Conservation (phyloP, 331 rosid genomes). For the Acacia concinna region DNA sequence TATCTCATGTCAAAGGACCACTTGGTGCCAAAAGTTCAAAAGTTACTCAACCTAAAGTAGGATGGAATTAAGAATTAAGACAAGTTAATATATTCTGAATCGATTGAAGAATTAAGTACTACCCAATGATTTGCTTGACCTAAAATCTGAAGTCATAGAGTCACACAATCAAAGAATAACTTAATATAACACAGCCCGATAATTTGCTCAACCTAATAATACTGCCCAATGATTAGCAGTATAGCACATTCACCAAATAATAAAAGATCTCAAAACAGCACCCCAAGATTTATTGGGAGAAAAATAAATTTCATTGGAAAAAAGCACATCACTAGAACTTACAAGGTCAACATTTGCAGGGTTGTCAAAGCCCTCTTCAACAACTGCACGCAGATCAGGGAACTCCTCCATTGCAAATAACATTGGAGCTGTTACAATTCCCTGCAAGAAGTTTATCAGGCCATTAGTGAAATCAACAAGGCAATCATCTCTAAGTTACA, state of each 20-base stretch:
- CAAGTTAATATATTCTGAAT: neutral
- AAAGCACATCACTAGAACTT: slow-evolving; percentile 42
- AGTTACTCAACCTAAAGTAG: neutral
- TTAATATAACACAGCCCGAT: neutral
- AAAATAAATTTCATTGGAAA: slow-evolving; percentile 3
- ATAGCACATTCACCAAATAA: slow-evolving; percentile 2
- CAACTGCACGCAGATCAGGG: slow-evolving; percentile 69
- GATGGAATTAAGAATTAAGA: neutral
- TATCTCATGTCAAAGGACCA: neutral
- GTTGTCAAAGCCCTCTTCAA: slow-evolving; percentile 75
- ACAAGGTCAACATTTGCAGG: slow-evolving; percentile 74
- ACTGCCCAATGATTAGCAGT: neutral
- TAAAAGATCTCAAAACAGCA: neutral
- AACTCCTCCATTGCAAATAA: slow-evolving; percentile 97
- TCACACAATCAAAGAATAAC: neutral
- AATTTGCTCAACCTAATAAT: too few species aligned
- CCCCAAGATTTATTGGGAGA: slow-evolving; percentile 13
- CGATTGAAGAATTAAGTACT: neutral
- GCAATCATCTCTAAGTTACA: neutral
- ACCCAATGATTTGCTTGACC: neutral
- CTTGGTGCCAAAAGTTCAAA: neutral
- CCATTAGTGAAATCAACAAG: neutral
- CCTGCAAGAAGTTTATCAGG: slow-evolving; percentile 56
- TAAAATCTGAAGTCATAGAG: neutral
- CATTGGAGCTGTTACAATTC: slow-evolving; percentile 88